These are phyloP conservation scores for Trypanosomatidae sp. DNA, from an alignment of 208 protist species.

Conservation along the genomic window DNA sequence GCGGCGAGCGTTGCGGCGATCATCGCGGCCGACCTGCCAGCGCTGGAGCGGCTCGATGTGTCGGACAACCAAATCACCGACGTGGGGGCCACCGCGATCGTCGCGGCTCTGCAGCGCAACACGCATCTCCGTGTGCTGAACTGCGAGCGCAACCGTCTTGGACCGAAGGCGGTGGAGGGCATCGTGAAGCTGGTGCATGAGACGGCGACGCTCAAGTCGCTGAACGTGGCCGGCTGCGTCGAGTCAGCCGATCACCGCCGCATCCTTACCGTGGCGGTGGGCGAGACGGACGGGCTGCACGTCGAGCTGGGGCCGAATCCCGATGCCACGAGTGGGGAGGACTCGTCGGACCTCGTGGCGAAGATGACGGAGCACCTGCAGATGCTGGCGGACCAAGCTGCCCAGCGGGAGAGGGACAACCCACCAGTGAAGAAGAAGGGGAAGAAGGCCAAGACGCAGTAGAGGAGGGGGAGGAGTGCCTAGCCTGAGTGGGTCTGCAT, in stretches of 20 bases:
- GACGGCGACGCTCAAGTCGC: conserved; percentile 64
- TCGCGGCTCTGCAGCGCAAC: conserved; percentile 63
- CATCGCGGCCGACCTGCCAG: conserved; percentile 54
- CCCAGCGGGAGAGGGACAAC: conserved; percentile 24
- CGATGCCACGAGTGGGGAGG: conserved; percentile 13
- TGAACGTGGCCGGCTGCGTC: conserved; percentile 72
- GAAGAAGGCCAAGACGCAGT: no score
- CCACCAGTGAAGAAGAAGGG: no score
- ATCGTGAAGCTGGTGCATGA: conserved; percentile 49
- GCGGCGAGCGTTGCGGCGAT: conserved; percentile 65
- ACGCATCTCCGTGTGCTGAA: conserved; percentile 55
- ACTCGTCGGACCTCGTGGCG: conserved; percentile 21
- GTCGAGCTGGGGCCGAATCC: conserved; percentile 65
- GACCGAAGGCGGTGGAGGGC: conserved; percentile 48
- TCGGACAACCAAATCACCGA: conserved; percentile 81
- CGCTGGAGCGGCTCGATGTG: conserved; percentile 60
- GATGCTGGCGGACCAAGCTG: conserved; percentile 61
- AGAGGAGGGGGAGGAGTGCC: no score
- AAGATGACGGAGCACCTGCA: conserved; percentile 77
- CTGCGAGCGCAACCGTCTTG: conserved; percentile 56
- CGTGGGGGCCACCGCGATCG: conserved; percentile 43
- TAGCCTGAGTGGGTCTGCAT: no score
- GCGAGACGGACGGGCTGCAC: conserved; percentile 70
- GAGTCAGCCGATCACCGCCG: conserved; percentile 53
- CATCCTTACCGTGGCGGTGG: conserved; percentile 51